A percentile compares a stretch with the other conserved stretches of the same genome.
Evolutionary conservation across 768 basidiomycete genomes (phyloP).

Genomic region (Pisolithus marmoratus): DNA sequence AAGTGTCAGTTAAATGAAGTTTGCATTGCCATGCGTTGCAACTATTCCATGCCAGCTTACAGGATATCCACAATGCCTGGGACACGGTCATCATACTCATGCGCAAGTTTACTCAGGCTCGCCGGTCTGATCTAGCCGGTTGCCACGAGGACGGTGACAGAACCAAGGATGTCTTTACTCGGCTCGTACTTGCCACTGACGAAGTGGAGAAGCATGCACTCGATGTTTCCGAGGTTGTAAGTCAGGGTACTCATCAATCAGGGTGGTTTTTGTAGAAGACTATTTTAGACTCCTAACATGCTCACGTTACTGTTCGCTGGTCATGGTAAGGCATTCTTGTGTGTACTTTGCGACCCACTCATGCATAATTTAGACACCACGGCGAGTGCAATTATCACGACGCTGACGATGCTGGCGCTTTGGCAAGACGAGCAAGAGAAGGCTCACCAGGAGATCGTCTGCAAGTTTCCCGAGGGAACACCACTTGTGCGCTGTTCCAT

Average conservation of each 20-base stretch:
- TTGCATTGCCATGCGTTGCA: background rate
- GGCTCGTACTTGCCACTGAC: conserved; percentile 43
- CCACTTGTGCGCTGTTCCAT: conserved; percentile 9
- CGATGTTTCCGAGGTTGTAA: conserved; percentile 36
- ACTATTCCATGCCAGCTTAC: background rate
- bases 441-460: conserved; percentile 21
- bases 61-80: conserved; percentile 5
- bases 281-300: conserved; percentile 25
- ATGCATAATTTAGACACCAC: conserved; percentile 20
- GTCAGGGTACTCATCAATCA: background rate
- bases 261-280: background rate
- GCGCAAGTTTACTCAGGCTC: background rate
- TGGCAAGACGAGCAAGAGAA: conserved; percentile 23
- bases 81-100: conserved; percentile 5
- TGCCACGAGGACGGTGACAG: conserved; percentile 1
- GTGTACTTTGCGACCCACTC: background rate
- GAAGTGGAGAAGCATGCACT: conserved; percentile 36
- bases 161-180: conserved; percentile 34
- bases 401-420: conserved; percentile 21
- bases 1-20: background rate
- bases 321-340: conserved; percentile 34
- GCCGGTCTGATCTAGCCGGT: conserved; percentile 28
- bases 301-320: conserved; percentile 50
- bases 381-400: conserved; percentile 20
- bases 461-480: conserved; percentile 7